These are phyloP conservation scores for Cordyceps fumosorosea DNA, from an alignment of 2,329 filamentous ascomycete genomes.

Conservation along the genomic window DNA sequence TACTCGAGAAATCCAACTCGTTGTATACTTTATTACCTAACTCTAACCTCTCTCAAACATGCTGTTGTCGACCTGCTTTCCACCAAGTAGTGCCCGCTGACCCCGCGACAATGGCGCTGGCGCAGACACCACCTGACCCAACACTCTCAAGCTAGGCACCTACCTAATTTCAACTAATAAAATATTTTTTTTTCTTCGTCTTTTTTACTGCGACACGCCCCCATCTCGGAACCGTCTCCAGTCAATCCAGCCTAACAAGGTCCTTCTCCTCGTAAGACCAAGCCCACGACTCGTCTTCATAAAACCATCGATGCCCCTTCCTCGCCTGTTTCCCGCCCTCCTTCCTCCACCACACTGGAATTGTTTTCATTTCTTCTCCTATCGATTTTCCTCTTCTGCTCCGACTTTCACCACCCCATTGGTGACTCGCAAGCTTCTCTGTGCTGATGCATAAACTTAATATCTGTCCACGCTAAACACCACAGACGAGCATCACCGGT, in stretches of 20 bases:
- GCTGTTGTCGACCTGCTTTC: background rate
- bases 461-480: background rate
- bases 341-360: conserved; percentile 6
- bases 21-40: background rate
- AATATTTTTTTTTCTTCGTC: background rate
- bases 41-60: background rate
- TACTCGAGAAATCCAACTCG: too few species aligned
- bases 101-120: background rate
- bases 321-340: background rate
- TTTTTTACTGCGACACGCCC: background rate
- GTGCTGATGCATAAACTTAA: background rate
- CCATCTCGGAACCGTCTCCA: background rate
- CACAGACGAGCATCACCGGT: background rate
- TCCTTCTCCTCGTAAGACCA: background rate
- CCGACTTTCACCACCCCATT: background rate
- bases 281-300: conserved; percentile 9
- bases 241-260: background rate
- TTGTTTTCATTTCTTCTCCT: background rate
- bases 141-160: too few species aligned
- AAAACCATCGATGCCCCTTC: conserved; percentile 1
- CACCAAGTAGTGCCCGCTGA: background rate
- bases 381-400: background rate
- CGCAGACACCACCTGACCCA: background rate
- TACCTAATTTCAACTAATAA: background rate
- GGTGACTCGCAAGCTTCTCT: background rate